Base-by-base conservation (phyloP, 495 filamentous ascomycete species). In the Haplographium delicatum region DNA sequence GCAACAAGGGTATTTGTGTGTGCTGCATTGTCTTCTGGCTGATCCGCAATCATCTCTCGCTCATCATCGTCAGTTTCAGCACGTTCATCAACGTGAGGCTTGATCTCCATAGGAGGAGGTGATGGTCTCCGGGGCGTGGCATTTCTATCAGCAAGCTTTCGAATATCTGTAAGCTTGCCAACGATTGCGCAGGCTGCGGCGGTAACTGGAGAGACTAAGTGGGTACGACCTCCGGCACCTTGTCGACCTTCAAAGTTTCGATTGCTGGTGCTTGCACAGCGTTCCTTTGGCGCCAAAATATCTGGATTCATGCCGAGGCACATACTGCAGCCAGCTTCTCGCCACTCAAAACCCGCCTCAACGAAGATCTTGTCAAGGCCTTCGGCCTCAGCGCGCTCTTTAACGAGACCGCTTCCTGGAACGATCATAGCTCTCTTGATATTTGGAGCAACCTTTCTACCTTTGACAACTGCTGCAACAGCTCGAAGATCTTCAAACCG, bases 241-340 rank as follows among this genome's bases (percentile, higher is more conserved):
- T 98, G 93, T 57, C 93, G 83, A 41, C 93, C 93, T 68, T 97
- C 93, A 59, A 97, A 98, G 62, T 98, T 98, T 54, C 93, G 88
- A 72, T 98, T 97, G 58, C 86, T 91, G 51, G 93, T 98, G 65
- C 83, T 88, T 31, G 93, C 93, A 61, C 93, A 98, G 49, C 93
- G 82, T 72, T 98, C 93, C 62, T 84, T 79, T 37, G 93, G 93
- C 2, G 88, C 81, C n/a, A 97, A 79, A 58, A 98, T 96, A 68
- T 98, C 93, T 0, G 93, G 90, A 73, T 98, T 98, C 93, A 98
- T 98, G 66, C 93, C 93, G 24, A 98, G 79, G 60, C 93, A 98
- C 93, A 98, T 98, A 45, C 85, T 91, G 74, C 93, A 98, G 37
- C 93, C 93, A 50, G 93, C 93, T 75, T 98, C 93, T 51, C 93